A percentile compares a stretch with the other conserved stretches of the same genome.
These are phyloP conservation scores for Populus tremula DNA, from an alignment of 345 rosid genomes.

Conservation along the genomic window DNA sequence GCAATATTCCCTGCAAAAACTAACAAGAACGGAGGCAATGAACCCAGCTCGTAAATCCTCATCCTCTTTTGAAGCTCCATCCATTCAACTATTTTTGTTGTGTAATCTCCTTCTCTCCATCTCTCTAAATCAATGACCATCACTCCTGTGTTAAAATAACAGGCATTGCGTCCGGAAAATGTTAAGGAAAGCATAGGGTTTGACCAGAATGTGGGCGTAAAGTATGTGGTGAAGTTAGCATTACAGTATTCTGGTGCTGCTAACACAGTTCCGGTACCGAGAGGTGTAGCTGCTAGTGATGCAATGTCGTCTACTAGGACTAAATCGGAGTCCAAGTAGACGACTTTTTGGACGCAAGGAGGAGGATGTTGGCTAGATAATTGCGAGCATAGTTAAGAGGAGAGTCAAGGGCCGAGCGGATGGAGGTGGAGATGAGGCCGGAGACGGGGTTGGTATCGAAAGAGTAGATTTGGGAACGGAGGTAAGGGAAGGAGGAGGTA, in stretches of 20 bases:
- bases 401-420: slow-evolving; percentile 39
- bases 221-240: slow-evolving; percentile 38
- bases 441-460: slow-evolving; percentile 28
- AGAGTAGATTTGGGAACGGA: slow-evolving; percentile 29
- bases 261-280: slow-evolving; percentile 22
- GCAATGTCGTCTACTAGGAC: slow-evolving; percentile 42
- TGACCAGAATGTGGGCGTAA: slow-evolving; percentile 42
- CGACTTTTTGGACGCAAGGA: slow-evolving; percentile 21
- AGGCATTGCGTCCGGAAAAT: slow-evolving; percentile 33
- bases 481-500: slow-evolving; percentile 40
- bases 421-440: slow-evolving; percentile 42
- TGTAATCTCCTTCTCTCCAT: slow-evolving; percentile 40
- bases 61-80: slow-evolving; percentile 46
- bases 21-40: slow-evolving; percentile 40
- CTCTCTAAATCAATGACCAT: slow-evolving; percentile 36
- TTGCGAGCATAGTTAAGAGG: slow-evolving; percentile 47
- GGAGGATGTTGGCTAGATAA: slow-evolving; percentile 37
- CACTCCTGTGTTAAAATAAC: slow-evolving; percentile 46
- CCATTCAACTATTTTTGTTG: slow-evolving; percentile 39
- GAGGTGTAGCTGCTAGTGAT: slow-evolving; percentile 27
- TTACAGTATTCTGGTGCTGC: slow-evolving; percentile 46
- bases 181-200: slow-evolving; percentile 31
- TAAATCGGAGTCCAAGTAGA: slow-evolving; percentile 41
- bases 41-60: slow-evolving; percentile 44
- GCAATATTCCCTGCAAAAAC: slow-evolving; percentile 42